Conservation (phyloP, 192 early-diverging fungal genomes). For the Entrophospora sp. region DNA sequence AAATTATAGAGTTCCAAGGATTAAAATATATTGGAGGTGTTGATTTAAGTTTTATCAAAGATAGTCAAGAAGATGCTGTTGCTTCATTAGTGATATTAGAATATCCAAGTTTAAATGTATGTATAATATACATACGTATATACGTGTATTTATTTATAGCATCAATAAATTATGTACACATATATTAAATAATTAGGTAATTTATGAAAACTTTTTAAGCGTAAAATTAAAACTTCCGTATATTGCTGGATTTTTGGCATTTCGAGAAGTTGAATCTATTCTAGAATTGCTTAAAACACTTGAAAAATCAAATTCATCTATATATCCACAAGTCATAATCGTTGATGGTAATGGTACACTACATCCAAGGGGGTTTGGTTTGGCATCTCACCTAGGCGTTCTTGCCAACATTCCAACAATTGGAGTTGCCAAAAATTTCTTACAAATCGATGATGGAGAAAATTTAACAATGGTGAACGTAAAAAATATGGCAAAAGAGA, state of each 20-base stretch:
- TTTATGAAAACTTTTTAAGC: slow-evolving; percentile 52
- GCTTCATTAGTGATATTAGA: slow-evolving; percentile 66
- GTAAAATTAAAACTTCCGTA: slow-evolving; percentile 70
- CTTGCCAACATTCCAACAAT: slow-evolving; percentile 65
- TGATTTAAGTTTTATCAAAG: slow-evolving; percentile 61
- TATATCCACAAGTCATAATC: slow-evolving; percentile 69
- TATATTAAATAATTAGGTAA: slow-evolving; percentile 25
- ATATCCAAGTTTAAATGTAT: slow-evolving; percentile 54
- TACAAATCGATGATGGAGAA: slow-evolving; percentile 61
- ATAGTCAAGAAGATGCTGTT: slow-evolving; percentile 48
- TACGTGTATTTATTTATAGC: too few relatives aligned
- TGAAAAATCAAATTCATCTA: slow-evolving; percentile 33
- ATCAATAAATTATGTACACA: neutral
- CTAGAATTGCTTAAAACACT: slow-evolving; percentile 46
- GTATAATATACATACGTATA: neutral
- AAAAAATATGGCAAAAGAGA: slow-evolving; percentile 37
- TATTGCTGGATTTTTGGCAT: slow-evolving; percentile 84
- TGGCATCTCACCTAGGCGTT: slow-evolving; percentile 78
- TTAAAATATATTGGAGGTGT: slow-evolving; percentile 64
- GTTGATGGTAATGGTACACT: slow-evolving; percentile 85
- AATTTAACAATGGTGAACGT: slow-evolving; percentile 39
- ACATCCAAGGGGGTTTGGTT: slow-evolving; percentile 82
- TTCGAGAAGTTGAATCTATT: slow-evolving; percentile 71
- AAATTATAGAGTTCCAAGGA: slow-evolving; percentile 1
- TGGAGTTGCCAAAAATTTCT: slow-evolving; percentile 86